Percentiles rank a stretch among this genome's conserved stretches.
These are phyloP conservation scores for Colletotrichum agaves DNA, from an alignment of 2,329 filamentous ascomycete genomes.

Conservation along the genomic window DNA sequence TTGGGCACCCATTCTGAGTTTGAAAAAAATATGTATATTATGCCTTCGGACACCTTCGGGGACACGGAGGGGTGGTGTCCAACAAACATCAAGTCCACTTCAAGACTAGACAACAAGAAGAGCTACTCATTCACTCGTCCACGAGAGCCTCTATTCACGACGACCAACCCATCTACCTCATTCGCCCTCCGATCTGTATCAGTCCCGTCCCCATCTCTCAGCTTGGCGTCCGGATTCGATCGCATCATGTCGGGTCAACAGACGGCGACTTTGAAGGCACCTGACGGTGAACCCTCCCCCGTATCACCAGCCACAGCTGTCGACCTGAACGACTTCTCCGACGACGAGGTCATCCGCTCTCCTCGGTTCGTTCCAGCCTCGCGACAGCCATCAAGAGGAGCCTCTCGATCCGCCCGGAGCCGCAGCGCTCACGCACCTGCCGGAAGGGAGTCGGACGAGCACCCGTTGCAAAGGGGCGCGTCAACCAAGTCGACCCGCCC, in stretches of 20 bases:
- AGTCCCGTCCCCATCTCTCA: slow-evolving; percentile 17
- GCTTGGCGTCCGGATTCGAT: slow-evolving; percentile 14
- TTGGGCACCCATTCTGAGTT: slow-evolving; percentile 20
- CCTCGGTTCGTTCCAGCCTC: slow-evolving; percentile 7
- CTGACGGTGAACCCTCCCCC: slow-evolving; percentile 32
- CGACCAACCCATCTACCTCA: slow-evolving; percentile 13
- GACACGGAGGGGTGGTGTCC: neutral
- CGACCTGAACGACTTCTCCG: slow-evolving; percentile 32
- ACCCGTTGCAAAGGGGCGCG: slow-evolving; percentile 9
- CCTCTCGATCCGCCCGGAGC: slow-evolving; percentile 15
- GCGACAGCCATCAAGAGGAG: slow-evolving; percentile 24
- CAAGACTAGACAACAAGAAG: slow-evolving; percentile 23
- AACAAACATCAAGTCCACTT: neutral
- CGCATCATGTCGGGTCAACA: slow-evolving; percentile 36
- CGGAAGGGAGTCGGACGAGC: slow-evolving; percentile 11
- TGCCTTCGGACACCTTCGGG: slow-evolving; percentile 23
- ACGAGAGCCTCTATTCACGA: slow-evolving; percentile 7
- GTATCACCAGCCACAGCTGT: slow-evolving; percentile 37
- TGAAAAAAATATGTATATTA: slow-evolving; percentile 26
- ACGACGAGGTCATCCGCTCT: slow-evolving; percentile 17
- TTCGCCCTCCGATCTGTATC: slow-evolving; percentile 10
- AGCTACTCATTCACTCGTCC: neutral
- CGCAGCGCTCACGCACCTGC: neutral
- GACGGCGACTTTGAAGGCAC: slow-evolving; percentile 28
- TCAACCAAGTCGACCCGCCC: slow-evolving; percentile 27